Evolutionary conservation across 352 stramenopile species (phyloP), one percentile per base, ranked within the genome.

Genomic region (Globisporangium abappressorium): DNA sequence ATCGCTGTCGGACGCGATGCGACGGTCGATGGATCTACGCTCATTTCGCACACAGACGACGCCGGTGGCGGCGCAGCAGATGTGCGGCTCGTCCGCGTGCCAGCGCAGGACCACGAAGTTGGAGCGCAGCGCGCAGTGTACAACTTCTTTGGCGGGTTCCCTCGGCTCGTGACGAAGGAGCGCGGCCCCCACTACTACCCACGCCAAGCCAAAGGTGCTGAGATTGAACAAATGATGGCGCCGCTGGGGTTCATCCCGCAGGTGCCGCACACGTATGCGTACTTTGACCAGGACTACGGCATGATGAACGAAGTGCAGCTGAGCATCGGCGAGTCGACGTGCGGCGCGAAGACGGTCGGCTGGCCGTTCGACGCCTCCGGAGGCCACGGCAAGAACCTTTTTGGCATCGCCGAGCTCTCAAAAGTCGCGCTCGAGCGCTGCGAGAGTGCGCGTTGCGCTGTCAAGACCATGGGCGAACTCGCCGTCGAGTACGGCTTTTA

Each of bases 261-360:
- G 75, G 84, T 97, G 34, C 58, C 70, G 7, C 80, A 93, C 71
- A 98, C 92, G 14, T 98, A 89, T 71, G 89, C 84, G 2, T 96
- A 96, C 74, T 86, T 95, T 65, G 92, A 98, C 69, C 89, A 93
- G 59, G 79, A 87, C 70, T 87, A 98, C 66, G 89, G 82, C 54
- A 89, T 95, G 72, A 92, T 97, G 58, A 98, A 98, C 75, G 92
- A 98, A 73, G 73, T 91, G 46, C 78, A 94, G 70, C 72, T 97
- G 26, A 91, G 73, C 33, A 97, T 98, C 56, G 90, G 84, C 30
- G 92, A 97, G 78, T 93, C 77, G 34, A 98, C 90, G 33, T 97
- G 85, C 53, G 78, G 78, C 15, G 85, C 81, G 11, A 77, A 82
- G 12, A 87, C 78, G 59, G 70, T 89, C 24, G 73, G 84, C 70